These are phyloP conservation scores for Macaranga tanarius DNA, from an alignment of 441 rosid genomes.

Conservation along the genomic window DNA sequence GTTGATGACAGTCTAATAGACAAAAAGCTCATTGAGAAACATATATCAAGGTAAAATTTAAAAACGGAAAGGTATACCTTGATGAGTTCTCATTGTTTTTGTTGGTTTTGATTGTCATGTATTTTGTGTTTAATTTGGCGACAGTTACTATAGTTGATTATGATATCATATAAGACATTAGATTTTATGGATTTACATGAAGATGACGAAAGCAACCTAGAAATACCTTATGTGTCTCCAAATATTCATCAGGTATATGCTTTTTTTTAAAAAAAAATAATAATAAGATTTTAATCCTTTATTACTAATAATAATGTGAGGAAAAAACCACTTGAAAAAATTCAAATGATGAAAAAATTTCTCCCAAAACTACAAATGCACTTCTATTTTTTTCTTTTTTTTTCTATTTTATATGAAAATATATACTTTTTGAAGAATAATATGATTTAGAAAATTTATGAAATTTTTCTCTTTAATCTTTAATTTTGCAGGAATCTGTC, in stretches of 20 bases:
- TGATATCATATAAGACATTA: conserved; percentile 73
- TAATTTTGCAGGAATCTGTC: conserved; percentile 47
- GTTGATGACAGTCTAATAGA: conserved; percentile 71
- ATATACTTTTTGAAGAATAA: not conserved
- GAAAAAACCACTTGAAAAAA: too few species aligned
- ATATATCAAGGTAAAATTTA: conserved; percentile 52
- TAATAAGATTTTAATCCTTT: too few species aligned
- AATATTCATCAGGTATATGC: conserved; percentile 36
- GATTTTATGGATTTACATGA: conserved; percentile 64
- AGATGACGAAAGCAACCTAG: conserved; percentile 31
- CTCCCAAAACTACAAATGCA: too few species aligned
- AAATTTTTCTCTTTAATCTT: not conserved
- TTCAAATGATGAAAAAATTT: too few species aligned
- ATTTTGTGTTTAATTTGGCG: not conserved
- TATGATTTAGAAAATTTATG: conserved; percentile 6
- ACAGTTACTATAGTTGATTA: conserved; percentile 88
- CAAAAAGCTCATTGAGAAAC: conserved; percentile 56
- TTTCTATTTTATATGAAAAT: not conserved
- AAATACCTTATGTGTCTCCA: conserved; percentile 33
- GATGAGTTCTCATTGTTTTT: not conserved
- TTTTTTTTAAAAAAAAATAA: too few species aligned
- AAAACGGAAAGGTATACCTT: not conserved
- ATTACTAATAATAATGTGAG: too few species aligned
- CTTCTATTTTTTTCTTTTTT: too few species aligned
- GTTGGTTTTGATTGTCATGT: not conserved